Percentiles rank a stretch among this genome's conserved stretches.
These are phyloP conservation scores for Antitrichia curtipendula DNA, from an alignment of 225 moss, liverwort and hornwort genomes.

Conservation along the genomic window DNA sequence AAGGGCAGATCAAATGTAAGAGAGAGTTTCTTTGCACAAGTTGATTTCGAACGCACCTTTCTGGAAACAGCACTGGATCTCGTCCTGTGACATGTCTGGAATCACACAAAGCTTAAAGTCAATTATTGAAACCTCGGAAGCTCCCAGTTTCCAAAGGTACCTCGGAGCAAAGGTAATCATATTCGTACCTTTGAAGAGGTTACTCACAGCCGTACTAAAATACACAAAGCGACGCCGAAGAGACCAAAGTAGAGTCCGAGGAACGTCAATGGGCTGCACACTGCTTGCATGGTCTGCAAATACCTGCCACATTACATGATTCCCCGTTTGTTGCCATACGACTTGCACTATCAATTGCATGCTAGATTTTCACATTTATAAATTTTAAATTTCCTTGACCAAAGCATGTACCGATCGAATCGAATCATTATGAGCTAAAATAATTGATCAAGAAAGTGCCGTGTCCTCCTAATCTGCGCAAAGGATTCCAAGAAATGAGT, in stretches of 20 bases:
- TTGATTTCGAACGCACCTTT: slow-evolving; percentile 5
- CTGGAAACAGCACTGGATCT: slow-evolving; percentile 51
- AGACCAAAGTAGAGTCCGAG: slow-evolving; percentile 41
- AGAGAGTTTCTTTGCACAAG: background rate
- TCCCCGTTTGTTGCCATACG: background rate
- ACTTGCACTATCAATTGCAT: background rate
- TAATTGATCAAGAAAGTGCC: background rate
- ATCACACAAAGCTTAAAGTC: background rate
- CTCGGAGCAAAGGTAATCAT: background rate
- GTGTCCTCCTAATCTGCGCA: background rate
- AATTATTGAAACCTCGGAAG: background rate
- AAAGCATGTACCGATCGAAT: background rate
- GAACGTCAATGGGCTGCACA: slow-evolving; percentile 36
- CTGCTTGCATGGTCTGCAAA: slow-evolving; percentile 59
- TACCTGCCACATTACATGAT: slow-evolving; percentile 22
- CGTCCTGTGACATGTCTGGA: slow-evolving; percentile 46
- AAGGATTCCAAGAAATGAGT: background rate
- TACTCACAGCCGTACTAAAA: slow-evolving; percentile 56
- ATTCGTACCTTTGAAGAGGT: slow-evolving; percentile 21
- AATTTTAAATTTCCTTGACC: background rate
- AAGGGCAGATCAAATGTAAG: background rate
- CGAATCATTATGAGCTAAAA: background rate
- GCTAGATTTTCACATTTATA: background rate
- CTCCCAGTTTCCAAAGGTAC: background rate
- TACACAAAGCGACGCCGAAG: slow-evolving; percentile 53